Base-by-base conservation (phyloP, 352 stramenopile genomes). In the Phytophthora podocarpi region DNA sequence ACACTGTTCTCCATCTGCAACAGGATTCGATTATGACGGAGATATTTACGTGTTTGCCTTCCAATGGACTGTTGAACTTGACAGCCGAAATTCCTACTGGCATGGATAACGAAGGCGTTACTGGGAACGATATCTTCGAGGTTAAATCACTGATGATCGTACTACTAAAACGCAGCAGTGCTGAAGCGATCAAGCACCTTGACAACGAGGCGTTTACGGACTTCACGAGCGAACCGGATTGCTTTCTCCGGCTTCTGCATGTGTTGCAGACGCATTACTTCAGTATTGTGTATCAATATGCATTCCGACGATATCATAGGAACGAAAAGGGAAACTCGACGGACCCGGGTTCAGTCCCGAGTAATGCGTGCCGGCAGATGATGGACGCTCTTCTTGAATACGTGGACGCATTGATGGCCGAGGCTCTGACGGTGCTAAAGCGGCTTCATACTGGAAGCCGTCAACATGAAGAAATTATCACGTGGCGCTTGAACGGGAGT, bases 381-480 rank as follows among this genome's bases (percentile, higher is more conserved):
- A 21, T 77, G 15, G 46, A 72, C 5, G 51, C 42, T n/a, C 24
- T 86, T 35, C 23, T 78, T 6, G 28, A 57, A 10, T 88, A 85
- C 27, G 34, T 88, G 24, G 76, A 85, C 10, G 27, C 28, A 8
- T 40, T 88, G 15, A 58, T 85, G 32, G 21, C 37, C 0, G 70
- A 83, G 42, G 52, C 71, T 2, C 49, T 77, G 27, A 28, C 27
- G 10, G 54, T 88, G 28, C 61, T 88, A 15, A 80, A 79, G 46
- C 67, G 52, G 10, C 68, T 88, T 11, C 78, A 88, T 53, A 85
- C 75, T 46, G 55, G 48, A 30, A 82, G 72, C 39, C 76, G 78
- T 9, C 76, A 88, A 18, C 76, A 82, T n/a, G 76, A 82, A 63
- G 76, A 85, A 28, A 52, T 80, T n/a, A 72, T 80, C 28, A 67